Percentiles rank a stretch among this genome's conserved stretches.
phyloP scores from a whole-genome alignment of 306 rosid genomes.

The Sphenostylis stenocarpa region DNA sequence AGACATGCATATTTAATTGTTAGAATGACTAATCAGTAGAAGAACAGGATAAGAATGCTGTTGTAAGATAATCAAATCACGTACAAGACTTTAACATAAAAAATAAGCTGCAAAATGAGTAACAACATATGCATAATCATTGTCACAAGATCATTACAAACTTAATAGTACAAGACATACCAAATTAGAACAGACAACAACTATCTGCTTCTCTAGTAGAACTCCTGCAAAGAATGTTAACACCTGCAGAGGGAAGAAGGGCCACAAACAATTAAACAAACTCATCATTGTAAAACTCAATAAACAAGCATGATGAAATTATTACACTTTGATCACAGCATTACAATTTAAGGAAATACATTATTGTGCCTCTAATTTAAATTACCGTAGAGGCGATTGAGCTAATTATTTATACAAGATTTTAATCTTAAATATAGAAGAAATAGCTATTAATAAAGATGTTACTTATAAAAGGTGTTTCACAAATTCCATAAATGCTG shows the following conservation, averaged over 20 bases:
- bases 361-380: constrained; percentile 20
- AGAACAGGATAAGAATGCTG: constrained; percentile 15
- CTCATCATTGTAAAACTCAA: constrained; percentile 4
- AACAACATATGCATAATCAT: neutral
- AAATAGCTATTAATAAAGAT: neutral
- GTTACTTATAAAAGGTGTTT: neutral
- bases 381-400: neutral
- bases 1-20: neutral
- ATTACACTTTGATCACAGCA: constrained; percentile 10
- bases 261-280: constrained; percentile 29
- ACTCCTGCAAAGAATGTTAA: constrained; percentile 72
- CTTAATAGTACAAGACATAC: constrained; percentile 45
- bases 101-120: constrained; percentile 21
- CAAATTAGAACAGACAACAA: constrained; percentile 85
- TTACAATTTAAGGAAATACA: constrained; percentile 21
- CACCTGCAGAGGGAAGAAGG: constrained; percentile 42
- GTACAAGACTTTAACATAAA: neutral
- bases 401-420: constrained; percentile 7
- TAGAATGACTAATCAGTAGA: constrained; percentile 6
- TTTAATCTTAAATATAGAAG: constrained; percentile 1
- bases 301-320: neutral
- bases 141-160: constrained; percentile 19
- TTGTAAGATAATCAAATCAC: constrained; percentile 24
- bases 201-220: constrained; percentile 86
- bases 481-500: constrained; percentile 6